Evolutionary conservation across 2,329 filamentous ascomycete genomes (phyloP).

Genomic region (Pyrenochaeta sp.): DNA sequence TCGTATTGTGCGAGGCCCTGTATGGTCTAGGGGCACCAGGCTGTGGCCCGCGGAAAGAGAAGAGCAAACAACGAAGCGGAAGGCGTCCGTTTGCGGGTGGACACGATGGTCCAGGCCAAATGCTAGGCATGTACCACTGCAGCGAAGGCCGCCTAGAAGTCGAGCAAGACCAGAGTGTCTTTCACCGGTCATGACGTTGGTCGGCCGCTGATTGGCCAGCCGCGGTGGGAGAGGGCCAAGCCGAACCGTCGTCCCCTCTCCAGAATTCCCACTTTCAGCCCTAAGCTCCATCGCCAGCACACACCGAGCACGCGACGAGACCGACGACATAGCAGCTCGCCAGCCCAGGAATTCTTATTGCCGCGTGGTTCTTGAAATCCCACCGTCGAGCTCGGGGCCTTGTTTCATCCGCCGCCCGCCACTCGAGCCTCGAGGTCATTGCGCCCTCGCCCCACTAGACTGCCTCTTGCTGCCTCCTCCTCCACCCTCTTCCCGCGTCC

Average conservation of each 20-base stretch:
- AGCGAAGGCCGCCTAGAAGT: too few species aligned
- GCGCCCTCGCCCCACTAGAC: slow-evolving; percentile 40
- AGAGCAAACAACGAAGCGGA: too few species aligned
- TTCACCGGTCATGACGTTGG: slow-evolving; percentile 26
- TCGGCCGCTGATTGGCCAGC: slow-evolving; percentile 18
- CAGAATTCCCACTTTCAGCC: slow-evolving; percentile 26
- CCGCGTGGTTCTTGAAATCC: slow-evolving; percentile 20
- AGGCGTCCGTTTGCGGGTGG: too few species aligned
- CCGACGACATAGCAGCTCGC: slow-evolving; percentile 14
- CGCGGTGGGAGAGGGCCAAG: slow-evolving; percentile 14
- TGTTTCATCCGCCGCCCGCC: slow-evolving; percentile 41
- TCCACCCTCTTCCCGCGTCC: slow-evolving; percentile 30
- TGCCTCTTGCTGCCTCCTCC: slow-evolving; percentile 40
- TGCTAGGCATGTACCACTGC: background rate
- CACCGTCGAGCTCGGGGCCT: slow-evolving; percentile 38
- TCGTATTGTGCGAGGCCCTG: too few species aligned
- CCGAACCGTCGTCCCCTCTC: slow-evolving; percentile 14
- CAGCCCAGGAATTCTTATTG: slow-evolving; percentile 13
- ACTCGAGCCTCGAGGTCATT: slow-evolving; percentile 38
- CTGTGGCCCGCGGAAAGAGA: too few species aligned
- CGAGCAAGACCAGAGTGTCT: slow-evolving; percentile 1
- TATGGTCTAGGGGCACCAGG: too few species aligned
- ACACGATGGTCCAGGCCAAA: too few species aligned
- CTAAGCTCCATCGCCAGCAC: slow-evolving; percentile 25
- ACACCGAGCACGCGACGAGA: slow-evolving; percentile 43